Conservation (phyloP, 495 filamentous ascomycete genomes). For the Cenococcum geophilum region DNA sequence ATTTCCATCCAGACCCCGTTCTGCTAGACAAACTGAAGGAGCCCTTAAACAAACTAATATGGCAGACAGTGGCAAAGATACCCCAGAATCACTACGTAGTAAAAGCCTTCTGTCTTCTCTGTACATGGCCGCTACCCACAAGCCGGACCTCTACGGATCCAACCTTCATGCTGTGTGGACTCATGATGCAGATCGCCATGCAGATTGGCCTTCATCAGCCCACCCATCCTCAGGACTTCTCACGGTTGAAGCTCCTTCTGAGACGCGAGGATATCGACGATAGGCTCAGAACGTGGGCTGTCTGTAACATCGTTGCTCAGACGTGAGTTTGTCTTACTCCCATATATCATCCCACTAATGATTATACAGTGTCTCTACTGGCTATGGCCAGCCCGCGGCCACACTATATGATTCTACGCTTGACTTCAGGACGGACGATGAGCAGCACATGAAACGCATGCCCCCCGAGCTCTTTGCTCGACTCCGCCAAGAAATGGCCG, state of each 20-base stretch:
- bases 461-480: constrained; percentile 24
- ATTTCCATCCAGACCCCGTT: constrained; percentile 57
- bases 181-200: constrained; percentile 91
- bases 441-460: constrained; percentile 23
- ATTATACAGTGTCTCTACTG: constrained; percentile 65
- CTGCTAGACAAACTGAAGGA: constrained; percentile 64
- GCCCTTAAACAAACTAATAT: constrained; percentile 69
- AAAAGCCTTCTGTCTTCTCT: constrained; percentile 82
- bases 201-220: constrained; percentile 86
- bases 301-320: constrained; percentile 90
- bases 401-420: constrained; percentile 85
- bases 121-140: constrained; percentile 84
- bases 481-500: constrained; percentile 30
- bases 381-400: constrained; percentile 85
- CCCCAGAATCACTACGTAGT: constrained; percentile 86
- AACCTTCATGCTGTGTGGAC: constrained; percentile 81
- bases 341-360: constrained; percentile 26
- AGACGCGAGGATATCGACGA: constrained; percentile 81
- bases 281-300: constrained; percentile 82
- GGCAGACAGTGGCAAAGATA: constrained; percentile 73
- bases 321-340: constrained; percentile 41
- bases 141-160: constrained; percentile 82
- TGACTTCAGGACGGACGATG: constrained; percentile 35
- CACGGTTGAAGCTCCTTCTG: constrained; percentile 71
- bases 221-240: constrained; percentile 86